Evolutionary conservation across 306 rosid species (phyloP), one percentile per base, ranked within the genome.

Genomic region (Carpinus viminea): DNA sequence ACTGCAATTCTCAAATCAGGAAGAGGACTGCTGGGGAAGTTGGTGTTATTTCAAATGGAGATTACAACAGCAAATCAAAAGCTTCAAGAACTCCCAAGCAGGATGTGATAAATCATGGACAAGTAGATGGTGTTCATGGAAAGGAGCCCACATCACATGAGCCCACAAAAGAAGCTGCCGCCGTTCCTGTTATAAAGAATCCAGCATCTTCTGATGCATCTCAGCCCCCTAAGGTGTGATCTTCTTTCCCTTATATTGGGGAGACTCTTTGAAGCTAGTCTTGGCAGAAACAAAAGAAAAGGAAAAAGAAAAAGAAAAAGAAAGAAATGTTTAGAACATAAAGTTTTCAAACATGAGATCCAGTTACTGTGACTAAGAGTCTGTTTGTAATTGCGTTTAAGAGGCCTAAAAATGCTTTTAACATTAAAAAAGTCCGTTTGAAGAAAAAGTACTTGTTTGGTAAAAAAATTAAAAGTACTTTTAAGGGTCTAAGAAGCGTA

Each of bases 11-110:
- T 70, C 34, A 57, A 74, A 80, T 59, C 93, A 91, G 99, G 87
- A 96, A 96, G 88, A 90, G 99, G 77, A 50, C 82, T 73, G 80
- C 86, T 65, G 82, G 72, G 51, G 97, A 91, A 82, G 55, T 76
- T 78, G 90, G 88, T 59, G 72, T 59, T 65, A 31, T 77, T 76
- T 82, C 85, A 57, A 91, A 88, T 89, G 94, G 92, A 75, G 81
- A 83, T 69, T 81, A 82, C 74, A 55, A 76, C 78, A 75, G 74
- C 85, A 86, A 84, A 73, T 80, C 87, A 16, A 89, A 84, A 89
- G 76, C 79, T 83, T 80, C 88, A 56, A 78, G 75, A 74, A 84
- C 28, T 51, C 60, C 74, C 76, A 76, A 79, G 69, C 88, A 71
- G 55, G 93, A 91, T 77, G 82, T 76, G 73, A 80, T 55, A 75